Base-by-base conservation (phyloP, 192 early-diverging fungal species). In the Dissophora globulifera region DNA sequence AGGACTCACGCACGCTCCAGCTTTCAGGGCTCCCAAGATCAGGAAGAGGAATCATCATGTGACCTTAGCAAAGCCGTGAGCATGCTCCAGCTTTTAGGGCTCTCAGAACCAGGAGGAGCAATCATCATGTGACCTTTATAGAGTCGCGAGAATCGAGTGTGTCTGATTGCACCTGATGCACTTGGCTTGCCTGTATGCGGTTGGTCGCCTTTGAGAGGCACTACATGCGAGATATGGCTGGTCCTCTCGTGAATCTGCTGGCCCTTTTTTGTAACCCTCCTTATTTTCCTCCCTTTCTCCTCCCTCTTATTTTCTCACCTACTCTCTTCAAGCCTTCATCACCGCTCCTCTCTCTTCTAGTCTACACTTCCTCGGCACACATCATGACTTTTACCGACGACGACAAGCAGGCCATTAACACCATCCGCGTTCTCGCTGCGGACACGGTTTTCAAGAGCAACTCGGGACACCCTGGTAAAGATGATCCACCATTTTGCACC, bases 371-470 rank as follows among this genome's bases (percentile, higher is more conserved):
- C 19, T 47, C 9, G 5, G 4, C 42, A 31, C 33, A 43, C 42
- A 58, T 26, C 48, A 62, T 72, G 69, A 38, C 15, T 22, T 75
- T 75, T 45, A 75, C 62, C 17, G 19, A 75, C 31, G 57, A 65
- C 2, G 71, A 75, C 30, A 35, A 20, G 5, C 43, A 22, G 2
- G 71, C 91, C 31, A 87, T 98, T 83, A 90, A 96, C 87, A 96
- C 96, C 49, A 92, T 98, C 82, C 92, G 96, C 75, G 86, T 85
- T 17, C 82, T 98, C 20, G 89, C 95, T 23, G 92, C 94, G 26
- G 96, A 98, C 83, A 90, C 90, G 59, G 93, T 95, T 26, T 88
- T 91, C 54, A 90, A 89, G 65, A 89, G 94, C 78, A 95, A 94
- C 79, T 94, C 93, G 50, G 97, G 97, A 15, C 97, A 99, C 66